Evolutionary conservation across 2,329 filamentous ascomycete genomes (phyloP).

Genomic region (Talaromyces rugulosus): DNA sequence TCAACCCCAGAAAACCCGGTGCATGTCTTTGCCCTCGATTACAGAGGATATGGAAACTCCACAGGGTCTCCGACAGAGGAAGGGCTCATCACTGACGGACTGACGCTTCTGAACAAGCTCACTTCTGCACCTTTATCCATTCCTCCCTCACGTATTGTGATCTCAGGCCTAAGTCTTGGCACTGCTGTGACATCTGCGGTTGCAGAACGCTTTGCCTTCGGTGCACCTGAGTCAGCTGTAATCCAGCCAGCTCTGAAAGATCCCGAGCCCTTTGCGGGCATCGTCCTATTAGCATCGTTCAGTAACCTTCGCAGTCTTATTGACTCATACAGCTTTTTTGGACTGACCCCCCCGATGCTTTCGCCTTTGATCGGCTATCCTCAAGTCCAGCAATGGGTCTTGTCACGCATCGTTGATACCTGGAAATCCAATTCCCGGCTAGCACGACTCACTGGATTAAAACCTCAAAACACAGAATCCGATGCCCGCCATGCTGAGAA

Average conservation of each 20-base stretch:
- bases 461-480: conserved; percentile 33
- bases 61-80: conserved; percentile 75
- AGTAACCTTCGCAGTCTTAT: conserved; percentile 69
- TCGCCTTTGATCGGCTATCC: conserved; percentile 68
- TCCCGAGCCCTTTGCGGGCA: conserved; percentile 66
- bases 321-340: conserved; percentile 72
- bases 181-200: conserved; percentile 77
- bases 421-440: conserved; percentile 74
- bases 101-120: conserved; percentile 65
- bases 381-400: conserved; percentile 57
- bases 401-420: conserved; percentile 65
- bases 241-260: conserved; percentile 40
- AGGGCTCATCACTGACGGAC: conserved; percentile 75
- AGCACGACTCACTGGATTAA: conserved; percentile 33
- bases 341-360: conserved; percentile 69
- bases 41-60: conserved; percentile 80
- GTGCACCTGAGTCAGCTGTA: conserved; percentile 27
- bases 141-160: conserved; percentile 66
- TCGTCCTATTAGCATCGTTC: conserved; percentile 78
- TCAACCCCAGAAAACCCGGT: conserved; percentile 58
- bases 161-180: conserved; percentile 83
- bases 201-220: conserved; percentile 63
- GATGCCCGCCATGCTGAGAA: conserved; percentile 48
- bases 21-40: conserved; percentile 85
- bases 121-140: conserved; percentile 58